A percentile compares a stretch with the other conserved stretches of the same genome.
phyloP scores from a whole-genome alignment of 352 stramenopile genomes.

The Globisporangium radiosum region DNA sequence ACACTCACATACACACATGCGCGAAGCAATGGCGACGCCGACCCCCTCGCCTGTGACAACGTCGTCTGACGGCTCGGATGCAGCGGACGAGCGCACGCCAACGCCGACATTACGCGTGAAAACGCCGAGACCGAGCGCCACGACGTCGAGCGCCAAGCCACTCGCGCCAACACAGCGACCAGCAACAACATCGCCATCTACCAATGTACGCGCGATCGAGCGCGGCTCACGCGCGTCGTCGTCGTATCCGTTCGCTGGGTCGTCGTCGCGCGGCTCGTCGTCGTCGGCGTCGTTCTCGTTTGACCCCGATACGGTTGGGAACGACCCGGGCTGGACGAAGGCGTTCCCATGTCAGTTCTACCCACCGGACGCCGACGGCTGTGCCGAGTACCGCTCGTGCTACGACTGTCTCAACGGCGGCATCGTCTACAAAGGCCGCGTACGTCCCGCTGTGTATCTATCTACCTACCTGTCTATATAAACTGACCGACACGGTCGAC shows the following conservation, averaged over 20 bases:
- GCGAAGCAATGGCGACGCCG: neutral
- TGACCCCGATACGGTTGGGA: constrained; percentile 13
- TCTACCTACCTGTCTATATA: neutral
- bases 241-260: constrained; percentile 2
- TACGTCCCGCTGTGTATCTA: constrained; percentile 4
- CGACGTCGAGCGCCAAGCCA: neutral
- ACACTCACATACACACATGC: neutral
- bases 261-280: constrained; percentile 11
- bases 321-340: constrained; percentile 14
- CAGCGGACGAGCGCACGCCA: constrained; percentile 2
- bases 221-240: constrained; percentile 5
- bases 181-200: neutral
- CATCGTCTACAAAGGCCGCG: constrained; percentile 14
- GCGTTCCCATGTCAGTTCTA: constrained; percentile 32
- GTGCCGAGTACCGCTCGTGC: constrained; percentile 35
- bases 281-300: constrained; percentile 11
- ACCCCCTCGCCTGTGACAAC: neutral
- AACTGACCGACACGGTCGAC: neutral
- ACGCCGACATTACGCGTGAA: neutral
- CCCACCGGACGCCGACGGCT: constrained; percentile 28
- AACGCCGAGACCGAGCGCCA: too few relatives aligned
- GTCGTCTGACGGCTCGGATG: constrained; percentile 5
- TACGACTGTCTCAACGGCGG: constrained; percentile 40
- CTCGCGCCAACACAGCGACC: neutral
- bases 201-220: neutral